phyloP scores from a whole-genome alignment of 495 filamentous ascomycete species.

The Paragyromitra xinjiangensis region DNA sequence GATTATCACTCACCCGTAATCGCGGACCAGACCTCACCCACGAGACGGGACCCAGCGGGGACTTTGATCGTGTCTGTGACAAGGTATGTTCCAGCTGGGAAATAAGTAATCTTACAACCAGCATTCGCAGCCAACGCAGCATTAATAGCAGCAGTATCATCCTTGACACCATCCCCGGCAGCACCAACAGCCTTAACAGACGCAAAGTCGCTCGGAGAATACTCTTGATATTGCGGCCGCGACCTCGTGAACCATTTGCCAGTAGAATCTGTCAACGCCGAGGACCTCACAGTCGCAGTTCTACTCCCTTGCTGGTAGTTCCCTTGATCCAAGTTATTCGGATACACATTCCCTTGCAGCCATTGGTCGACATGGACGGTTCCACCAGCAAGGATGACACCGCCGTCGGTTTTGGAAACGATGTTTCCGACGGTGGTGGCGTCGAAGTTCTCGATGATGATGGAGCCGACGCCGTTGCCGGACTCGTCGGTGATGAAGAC shows the following conservation, averaged over 20 bases:
- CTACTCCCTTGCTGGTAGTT: conserved; percentile 55
- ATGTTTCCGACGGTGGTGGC: conserved; percentile 62
- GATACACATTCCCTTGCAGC: conserved; percentile 76
- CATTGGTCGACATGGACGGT: conserved; percentile 70
- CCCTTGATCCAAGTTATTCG: conserved; percentile 43
- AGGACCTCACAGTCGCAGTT: conserved; percentile 62
- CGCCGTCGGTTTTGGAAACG: conserved; percentile 1
- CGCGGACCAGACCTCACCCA: conserved; percentile 55
- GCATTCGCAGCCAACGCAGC: conserved; percentile 63
- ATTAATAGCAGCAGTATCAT: conserved; percentile 74
- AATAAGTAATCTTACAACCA: conserved; percentile 67
- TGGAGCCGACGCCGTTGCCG: conserved; percentile 59
- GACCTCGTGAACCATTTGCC: conserved; percentile 65
- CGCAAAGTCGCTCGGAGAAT: conserved; percentile 66
- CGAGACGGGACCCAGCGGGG: conserved; percentile 55
- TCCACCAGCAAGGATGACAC: conserved; percentile 72
- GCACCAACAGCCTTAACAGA: conserved; percentile 74
- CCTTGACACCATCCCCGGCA: background rate
- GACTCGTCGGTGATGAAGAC: conserved; percentile 55
- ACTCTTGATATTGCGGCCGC: conserved; percentile 74
- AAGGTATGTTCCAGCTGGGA: conserved; percentile 69
- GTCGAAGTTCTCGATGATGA: conserved; percentile 59
- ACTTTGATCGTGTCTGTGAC: conserved; percentile 68
- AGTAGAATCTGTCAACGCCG: conserved; percentile 59
- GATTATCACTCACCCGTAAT: conserved; percentile 57